Conservation (phyloP, 2,329 filamentous ascomycete genomes). For the Neofusicoccum cordaticola region DNA sequence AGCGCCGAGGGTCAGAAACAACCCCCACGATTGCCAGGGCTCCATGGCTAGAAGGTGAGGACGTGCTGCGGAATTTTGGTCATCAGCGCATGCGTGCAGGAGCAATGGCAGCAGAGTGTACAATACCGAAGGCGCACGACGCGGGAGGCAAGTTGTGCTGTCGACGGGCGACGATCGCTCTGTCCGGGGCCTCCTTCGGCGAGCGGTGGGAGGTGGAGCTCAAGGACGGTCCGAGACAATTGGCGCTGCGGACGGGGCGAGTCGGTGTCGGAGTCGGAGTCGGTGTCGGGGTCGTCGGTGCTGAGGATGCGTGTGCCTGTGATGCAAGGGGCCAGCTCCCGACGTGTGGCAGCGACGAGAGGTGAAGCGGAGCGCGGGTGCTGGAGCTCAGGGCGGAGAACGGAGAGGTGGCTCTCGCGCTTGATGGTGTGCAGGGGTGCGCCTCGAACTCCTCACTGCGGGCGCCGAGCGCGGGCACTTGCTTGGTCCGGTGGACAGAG, state of each 20-base stretch:
- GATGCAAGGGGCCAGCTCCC: too few species aligned
- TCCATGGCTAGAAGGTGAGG: background rate
- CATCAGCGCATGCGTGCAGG: background rate
- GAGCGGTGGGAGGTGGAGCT: background rate
- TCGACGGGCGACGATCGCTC: constrained; percentile 1
- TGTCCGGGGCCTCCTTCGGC: background rate
- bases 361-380: background rate
- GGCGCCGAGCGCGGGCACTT: background rate
- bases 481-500: background rate
- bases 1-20: constrained; percentile 30
- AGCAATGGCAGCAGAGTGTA: constrained; percentile 8
- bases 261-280: too few species aligned
- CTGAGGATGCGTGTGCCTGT: background rate
- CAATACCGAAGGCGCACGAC: constrained; percentile 12
- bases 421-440: constrained; percentile 6
- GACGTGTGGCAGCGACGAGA: background rate
- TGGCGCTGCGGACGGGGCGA: background rate
- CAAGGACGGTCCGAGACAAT: background rate
- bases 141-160: constrained; percentile 1
- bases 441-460: background rate
- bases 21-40: constrained; percentile 30
- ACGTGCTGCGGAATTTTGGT: constrained; percentile 5
- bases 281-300: too few species aligned
- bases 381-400: background rate
- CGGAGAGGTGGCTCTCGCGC: background rate